A percentile compares a stretch with the other conserved stretches of the same genome.
Evolutionary conservation across 176 grass and related monocot genomes (phyloP).

Genomic region (Carex myosuroides): DNA sequence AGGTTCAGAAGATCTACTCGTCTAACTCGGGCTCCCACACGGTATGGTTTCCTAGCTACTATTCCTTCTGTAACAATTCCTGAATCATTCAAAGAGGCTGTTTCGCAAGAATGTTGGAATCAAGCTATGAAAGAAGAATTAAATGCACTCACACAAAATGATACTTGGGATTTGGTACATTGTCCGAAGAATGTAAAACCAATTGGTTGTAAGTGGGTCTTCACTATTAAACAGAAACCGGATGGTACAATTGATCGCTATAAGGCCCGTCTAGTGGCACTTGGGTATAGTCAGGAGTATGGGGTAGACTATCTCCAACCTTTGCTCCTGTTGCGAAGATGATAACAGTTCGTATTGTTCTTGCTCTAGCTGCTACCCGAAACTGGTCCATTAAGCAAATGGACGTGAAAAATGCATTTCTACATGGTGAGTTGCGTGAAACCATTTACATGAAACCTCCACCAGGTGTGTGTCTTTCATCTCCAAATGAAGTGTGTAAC

Average conservation of each 20-base stretch:
- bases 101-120: not conserved
- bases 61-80: not conserved
- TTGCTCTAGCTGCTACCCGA: not conserved
- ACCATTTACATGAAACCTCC: not conserved
- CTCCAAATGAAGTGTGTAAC: not conserved
- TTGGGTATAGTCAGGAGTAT: not conserved
- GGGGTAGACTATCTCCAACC: not conserved
- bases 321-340: slow-evolving; percentile 8
- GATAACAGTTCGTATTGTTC: not conserved
- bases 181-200: not conserved
- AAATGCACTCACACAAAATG: not conserved
- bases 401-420: slow-evolving; percentile 12
- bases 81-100: not conserved
- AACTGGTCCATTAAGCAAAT: not conserved
- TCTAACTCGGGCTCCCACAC: not conserved
- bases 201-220: slow-evolving; percentile 1
- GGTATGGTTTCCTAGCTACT: not conserved
- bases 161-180: not conserved
- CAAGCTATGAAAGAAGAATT: not conserved
- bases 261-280: not conserved
- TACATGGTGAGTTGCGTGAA: not conserved
- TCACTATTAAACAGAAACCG: not conserved
- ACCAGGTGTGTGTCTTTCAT: not conserved
- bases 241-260: not conserved
- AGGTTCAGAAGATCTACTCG: not conserved